Evolutionary conservation across 805 yeast genomes (phyloP).

Genomic region (Candida nemodendra): DNA sequence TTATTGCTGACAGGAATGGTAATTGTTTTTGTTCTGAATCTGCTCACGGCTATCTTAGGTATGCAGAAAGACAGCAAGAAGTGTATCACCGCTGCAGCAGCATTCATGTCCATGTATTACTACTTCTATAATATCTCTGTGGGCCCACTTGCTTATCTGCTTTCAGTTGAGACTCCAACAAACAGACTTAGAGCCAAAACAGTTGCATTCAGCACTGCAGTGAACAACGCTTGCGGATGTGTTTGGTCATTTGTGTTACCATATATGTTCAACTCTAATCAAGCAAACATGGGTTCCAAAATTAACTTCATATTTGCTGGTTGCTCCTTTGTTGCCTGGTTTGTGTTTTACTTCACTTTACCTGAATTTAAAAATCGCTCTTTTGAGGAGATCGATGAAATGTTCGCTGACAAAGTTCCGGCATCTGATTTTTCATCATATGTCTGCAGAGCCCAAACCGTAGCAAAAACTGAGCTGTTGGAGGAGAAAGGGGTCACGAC

Average conservation of each 20-base stretch:
- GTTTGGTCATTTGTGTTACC: slow-evolving; percentile 42
- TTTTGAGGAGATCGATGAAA: slow-evolving; percentile 56
- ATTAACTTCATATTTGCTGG: slow-evolving; percentile 50
- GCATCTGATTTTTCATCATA: no score
- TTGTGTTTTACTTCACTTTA: slow-evolving; percentile 49
- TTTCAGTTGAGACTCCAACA: slow-evolving; percentile 40
- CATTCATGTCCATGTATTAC: slow-evolving; percentile 26
- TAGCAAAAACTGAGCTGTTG: no score
- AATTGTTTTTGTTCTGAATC: slow-evolving; percentile 23
- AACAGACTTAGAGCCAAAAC: slow-evolving; percentile 40
- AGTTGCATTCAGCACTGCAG: slow-evolving; percentile 33
- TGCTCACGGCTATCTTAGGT: slow-evolving; percentile 31
- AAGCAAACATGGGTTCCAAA: slow-evolving; percentile 49
- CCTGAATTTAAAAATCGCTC: slow-evolving; percentile 63
- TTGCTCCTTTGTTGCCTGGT: slow-evolving; percentile 27
- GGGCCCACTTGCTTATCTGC: slow-evolving; percentile 31
- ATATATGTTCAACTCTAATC: slow-evolving; percentile 47
- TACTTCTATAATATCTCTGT: slow-evolving; percentile 30
- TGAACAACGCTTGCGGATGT: slow-evolving; percentile 34
- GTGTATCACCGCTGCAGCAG: slow-evolving; percentile 32
- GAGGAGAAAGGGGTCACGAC: no score
- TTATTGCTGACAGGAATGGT: slow-evolving; percentile 31
- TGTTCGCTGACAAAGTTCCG: slow-evolving; percentile 40
- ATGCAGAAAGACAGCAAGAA: slow-evolving; percentile 16
- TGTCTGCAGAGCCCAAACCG: no score